A percentile compares a stretch with the other conserved stretches of the same genome.
Conservation (phyloP, 352 stramenopile species). For the Globisporangium polare region DNA sequence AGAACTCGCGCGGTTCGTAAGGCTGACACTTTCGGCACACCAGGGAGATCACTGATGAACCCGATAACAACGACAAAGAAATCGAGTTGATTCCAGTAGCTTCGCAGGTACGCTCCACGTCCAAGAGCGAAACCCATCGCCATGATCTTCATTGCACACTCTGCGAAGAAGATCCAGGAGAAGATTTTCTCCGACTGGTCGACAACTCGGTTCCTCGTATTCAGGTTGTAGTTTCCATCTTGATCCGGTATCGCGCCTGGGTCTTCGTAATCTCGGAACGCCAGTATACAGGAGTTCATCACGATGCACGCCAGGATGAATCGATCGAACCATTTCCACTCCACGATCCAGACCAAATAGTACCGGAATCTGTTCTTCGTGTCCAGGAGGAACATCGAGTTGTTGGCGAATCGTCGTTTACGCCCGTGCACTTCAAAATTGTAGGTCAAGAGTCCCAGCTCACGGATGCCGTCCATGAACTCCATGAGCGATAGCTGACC, state of each 20-base stretch:
- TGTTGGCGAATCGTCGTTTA: conserved; percentile 38
- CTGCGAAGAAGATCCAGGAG: conserved; percentile 65
- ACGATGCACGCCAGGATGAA: conserved; percentile 74
- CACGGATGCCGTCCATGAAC: conserved; percentile 37
- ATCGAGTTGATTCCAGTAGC: conserved; percentile 83
- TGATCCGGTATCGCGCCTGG: conserved; percentile 28
- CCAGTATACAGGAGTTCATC: conserved; percentile 63
- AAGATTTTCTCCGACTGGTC: conserved; percentile 36
- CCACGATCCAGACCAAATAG: conserved; percentile 36
- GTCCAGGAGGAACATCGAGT: conserved; percentile 32
- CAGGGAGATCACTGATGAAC: conserved; percentile 32
- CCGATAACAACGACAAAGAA: conserved; percentile 78
- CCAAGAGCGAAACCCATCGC: conserved; percentile 63
- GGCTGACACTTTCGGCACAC: conserved; percentile 32
- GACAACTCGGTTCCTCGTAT: conserved; percentile 30
- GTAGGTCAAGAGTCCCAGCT: conserved; percentile 38
- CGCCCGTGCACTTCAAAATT: conserved; percentile 44
- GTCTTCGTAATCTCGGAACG: conserved; percentile 49
- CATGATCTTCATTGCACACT: conserved; percentile 79
- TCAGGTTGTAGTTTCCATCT: conserved; percentile 20
- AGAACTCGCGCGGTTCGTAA: conserved; percentile 46
- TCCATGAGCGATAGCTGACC: conserved; percentile 37
- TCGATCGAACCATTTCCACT: conserved; percentile 69
- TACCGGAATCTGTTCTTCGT: conserved; percentile 34
- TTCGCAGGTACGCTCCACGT: conserved; percentile 54